Percentiles rank a stretch among this genome's conserved stretches.
Conservation (phyloP, 225 moss, liverwort and hornwort species). For the Asterella californica region DNA sequence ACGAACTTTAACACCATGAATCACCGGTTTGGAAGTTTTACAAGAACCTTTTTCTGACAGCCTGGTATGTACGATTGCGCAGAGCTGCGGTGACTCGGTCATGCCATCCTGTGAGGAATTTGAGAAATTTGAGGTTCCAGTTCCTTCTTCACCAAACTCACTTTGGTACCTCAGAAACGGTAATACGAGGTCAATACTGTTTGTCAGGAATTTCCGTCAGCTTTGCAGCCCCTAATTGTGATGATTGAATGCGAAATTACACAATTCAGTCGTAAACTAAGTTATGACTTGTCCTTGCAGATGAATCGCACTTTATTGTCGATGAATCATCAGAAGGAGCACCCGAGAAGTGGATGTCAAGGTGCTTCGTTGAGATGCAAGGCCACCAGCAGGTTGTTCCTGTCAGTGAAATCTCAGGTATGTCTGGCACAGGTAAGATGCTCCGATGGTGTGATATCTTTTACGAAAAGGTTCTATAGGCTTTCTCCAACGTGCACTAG, state of each 20-base stretch:
- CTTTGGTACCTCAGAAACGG: conserved; percentile 41
- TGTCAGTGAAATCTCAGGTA: conserved; percentile 22
- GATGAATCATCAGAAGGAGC: conserved; percentile 32
- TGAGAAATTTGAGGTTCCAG: conserved; percentile 25
- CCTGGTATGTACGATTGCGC: background rate
- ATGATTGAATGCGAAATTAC: background rate
- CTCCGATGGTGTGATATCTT: background rate
- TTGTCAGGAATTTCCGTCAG: background rate
- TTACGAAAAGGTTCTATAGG: background rate
- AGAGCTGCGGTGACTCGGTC: conserved; percentile 9
- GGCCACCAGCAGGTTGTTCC: conserved; percentile 10
- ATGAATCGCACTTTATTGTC: conserved; percentile 27
- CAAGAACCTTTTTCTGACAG: background rate
- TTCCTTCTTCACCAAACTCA: conserved; percentile 30
- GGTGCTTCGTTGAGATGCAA: conserved; percentile 19
- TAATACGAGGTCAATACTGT: background rate
- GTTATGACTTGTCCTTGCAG: conserved; percentile 11
- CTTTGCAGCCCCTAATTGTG: background rate
- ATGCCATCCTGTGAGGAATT: conserved; percentile 27
- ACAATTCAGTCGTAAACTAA: background rate
- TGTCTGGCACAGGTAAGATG: conserved; percentile 1
- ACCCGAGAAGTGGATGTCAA: conserved; percentile 36
- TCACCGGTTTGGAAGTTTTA: background rate
- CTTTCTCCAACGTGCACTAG: background rate
- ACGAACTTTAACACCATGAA: background rate